Conservation (phyloP, 139 green algal genomes). For the Tetraselmis chui region DNA sequence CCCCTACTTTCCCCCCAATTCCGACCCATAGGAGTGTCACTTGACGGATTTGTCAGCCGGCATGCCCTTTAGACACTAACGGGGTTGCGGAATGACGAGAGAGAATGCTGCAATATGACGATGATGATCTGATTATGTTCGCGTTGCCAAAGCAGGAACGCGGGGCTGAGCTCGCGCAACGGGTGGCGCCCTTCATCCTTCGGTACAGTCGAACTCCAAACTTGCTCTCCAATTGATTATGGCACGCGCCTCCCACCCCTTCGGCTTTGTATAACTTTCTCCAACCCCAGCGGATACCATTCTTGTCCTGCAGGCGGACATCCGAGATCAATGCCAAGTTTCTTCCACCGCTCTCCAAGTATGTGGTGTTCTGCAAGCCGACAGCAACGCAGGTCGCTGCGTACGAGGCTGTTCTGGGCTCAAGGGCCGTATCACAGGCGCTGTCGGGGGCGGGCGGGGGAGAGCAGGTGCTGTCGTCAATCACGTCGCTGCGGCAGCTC, state of each 20-base stretch:
- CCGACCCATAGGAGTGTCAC: too few relatives aligned
- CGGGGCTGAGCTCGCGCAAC: slow-evolving; percentile 48
- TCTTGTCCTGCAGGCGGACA: slow-evolving; percentile 31
- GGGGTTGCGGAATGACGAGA: too few relatives aligned
- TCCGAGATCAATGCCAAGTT: slow-evolving; percentile 58
- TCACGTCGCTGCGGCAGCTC: slow-evolving; percentile 56
- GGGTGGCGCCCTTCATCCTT: slow-evolving; percentile 54
- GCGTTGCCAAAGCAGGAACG: neutral
- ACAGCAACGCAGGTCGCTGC: slow-evolving; percentile 30
- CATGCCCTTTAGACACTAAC: too few relatives aligned
- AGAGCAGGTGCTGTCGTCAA: slow-evolving; percentile 41
- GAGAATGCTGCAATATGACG: neutral
- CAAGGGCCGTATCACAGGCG: slow-evolving; percentile 22
- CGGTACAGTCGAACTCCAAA: slow-evolving; percentile 15
- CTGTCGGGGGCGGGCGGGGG: slow-evolving; percentile 16
- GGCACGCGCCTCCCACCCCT: too few relatives aligned
- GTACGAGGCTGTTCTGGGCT: slow-evolving; percentile 45
- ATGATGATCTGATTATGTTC: neutral
- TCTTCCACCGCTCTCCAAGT: slow-evolving; percentile 60
- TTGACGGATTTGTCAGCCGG: too few relatives aligned
- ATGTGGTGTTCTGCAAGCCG: slow-evolving; percentile 28
- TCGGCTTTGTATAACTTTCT: too few relatives aligned
- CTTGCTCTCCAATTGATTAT: neutral
- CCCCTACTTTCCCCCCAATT: too few relatives aligned
- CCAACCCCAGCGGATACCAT: too few relatives aligned